Evolutionary conservation across 2,329 filamentous ascomycete species (phyloP), one percentile per base, ranked within the genome.

Genomic region (Dothideomycetes sp.): DNA sequence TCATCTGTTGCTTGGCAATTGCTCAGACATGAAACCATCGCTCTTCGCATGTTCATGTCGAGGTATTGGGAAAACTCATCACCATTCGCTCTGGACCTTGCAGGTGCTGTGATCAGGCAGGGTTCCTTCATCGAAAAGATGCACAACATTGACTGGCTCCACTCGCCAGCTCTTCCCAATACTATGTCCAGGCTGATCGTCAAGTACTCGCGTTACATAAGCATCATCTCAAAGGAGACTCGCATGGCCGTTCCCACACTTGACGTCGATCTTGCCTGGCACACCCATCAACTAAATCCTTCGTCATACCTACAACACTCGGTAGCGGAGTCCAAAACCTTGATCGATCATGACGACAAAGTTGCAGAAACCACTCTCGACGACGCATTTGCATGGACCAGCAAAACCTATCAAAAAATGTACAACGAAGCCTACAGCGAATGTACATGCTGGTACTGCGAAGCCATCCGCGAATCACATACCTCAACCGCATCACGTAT

Each of bases 391-490:
- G 76, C 79, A 54, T 84, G 76, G 73, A 93, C 85, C 0, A 76
- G 71, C 53, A 80, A 78, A 50, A 63, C 59, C 1, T 93, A 89
- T 56, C 74, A 84, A 50, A 73, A 75, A 19, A 59, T 64, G 11
- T 87, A 74, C 49, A 62, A 65, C 12, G 72, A 80, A 36, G 71
- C 84, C 4, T 93, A 88, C 56, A 80, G 74, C 1, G 80, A 83
- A 57, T 89, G 84, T 52, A 83, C 77, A 0, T 88, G 84, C 59
- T 88, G 83, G 82, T 86, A 88, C 58, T 93, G 85, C 60, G 84
- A 91, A 59, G 71, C 78, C 4, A 71, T 80, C 39, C 75, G 81
- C 23, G 65, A 74, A 30, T 63, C 70, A 2, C 68, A 78, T 51
- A 65, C 74, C 2, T 69, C 65, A 9, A 56, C 63, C 2, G 48